These are phyloP conservation scores for Sequoiadendron giganteum DNA, from an alignment of 75 land plant species.

Conservation along the genomic window DNA sequence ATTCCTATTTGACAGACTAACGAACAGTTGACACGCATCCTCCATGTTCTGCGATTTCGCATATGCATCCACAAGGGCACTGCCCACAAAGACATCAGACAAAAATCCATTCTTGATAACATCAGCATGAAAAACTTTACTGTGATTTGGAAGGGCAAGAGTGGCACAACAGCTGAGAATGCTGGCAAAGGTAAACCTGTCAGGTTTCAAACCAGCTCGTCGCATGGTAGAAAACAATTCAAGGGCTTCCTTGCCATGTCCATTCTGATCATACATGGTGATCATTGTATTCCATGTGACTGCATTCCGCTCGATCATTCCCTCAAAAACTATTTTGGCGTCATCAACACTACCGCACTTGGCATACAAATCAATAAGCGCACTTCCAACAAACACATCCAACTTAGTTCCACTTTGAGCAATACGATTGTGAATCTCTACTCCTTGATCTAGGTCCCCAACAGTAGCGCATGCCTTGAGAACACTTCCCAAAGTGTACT, in stretches of 20 bases:
- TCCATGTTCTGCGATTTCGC: not conserved
- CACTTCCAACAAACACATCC: constrained; percentile 15
- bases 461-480: constrained; percentile 19
- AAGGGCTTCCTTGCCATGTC: constrained; percentile 17
- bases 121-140: constrained; percentile 13
- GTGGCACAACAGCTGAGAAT: constrained; percentile 21
- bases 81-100: not conserved
- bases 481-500: constrained; percentile 6
- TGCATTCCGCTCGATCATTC: constrained; percentile 15
- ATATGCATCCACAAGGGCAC: constrained; percentile 4
- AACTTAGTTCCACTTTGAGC: constrained; percentile 3
- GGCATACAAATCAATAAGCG: constrained; percentile 27
- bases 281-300: constrained; percentile 26
- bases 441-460: constrained; percentile 7
- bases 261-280: constrained; percentile 17
- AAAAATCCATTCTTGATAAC: constrained; percentile 14
- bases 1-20: not conserved
- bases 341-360: constrained; percentile 23
- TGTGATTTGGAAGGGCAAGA: constrained; percentile 1
- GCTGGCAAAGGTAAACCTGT: constrained; percentile 14
- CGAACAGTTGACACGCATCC: not conserved
- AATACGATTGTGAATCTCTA: not conserved
- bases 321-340: constrained; percentile 13
- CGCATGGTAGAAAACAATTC: constrained; percentile 18
- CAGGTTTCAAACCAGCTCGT: constrained; percentile 20